Percentiles rank a stretch among this genome's conserved stretches.
Evolutionary conservation across 2,329 filamentous ascomycete genomes (phyloP).

Genomic region (Sclerotiophoma versabilis): DNA sequence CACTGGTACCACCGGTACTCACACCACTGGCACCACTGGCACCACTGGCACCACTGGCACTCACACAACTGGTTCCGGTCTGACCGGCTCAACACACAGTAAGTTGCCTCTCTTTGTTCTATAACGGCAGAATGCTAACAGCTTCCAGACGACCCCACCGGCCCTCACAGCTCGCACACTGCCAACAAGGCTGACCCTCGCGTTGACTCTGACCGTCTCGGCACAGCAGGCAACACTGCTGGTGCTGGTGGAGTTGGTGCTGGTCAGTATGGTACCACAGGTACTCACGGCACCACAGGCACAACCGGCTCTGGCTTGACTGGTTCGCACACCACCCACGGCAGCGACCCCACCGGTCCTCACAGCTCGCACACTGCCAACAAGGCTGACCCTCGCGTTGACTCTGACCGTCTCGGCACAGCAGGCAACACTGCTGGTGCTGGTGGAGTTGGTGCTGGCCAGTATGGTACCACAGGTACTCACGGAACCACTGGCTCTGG

Average conservation of each 20-base stretch:
- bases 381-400: constrained; percentile 41
- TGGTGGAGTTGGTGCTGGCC: constrained; percentile 29
- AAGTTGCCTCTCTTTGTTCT: background rate
- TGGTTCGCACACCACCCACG: constrained; percentile 21
- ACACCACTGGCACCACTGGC: constrained; percentile 17
- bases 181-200: constrained; percentile 43
- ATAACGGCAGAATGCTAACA: constrained; percentile 4
- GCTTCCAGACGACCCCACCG: constrained; percentile 36
- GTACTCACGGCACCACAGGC: constrained; percentile 27
- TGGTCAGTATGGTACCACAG: constrained; percentile 32
- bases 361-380: constrained; percentile 39
- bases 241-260: constrained; percentile 29
- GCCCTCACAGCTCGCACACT: constrained; percentile 38
- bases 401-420: constrained; percentile 27
- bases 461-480: constrained; percentile 32
- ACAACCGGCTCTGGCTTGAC: constrained; percentile 14
- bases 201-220: constrained; percentile 33
- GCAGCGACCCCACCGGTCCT: constrained; percentile 42
- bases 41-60: constrained; percentile 14
- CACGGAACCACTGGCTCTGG: constrained; percentile 22
- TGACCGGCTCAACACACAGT: constrained; percentile 25
- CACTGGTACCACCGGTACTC: constrained; percentile 18
- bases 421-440: constrained; percentile 26
- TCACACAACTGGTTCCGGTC: constrained; percentile 15
- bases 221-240: constrained; percentile 25